Evolutionary conservation across 2,329 filamentous ascomycete species (phyloP).

Genomic region (Epichloe amarillans): DNA sequence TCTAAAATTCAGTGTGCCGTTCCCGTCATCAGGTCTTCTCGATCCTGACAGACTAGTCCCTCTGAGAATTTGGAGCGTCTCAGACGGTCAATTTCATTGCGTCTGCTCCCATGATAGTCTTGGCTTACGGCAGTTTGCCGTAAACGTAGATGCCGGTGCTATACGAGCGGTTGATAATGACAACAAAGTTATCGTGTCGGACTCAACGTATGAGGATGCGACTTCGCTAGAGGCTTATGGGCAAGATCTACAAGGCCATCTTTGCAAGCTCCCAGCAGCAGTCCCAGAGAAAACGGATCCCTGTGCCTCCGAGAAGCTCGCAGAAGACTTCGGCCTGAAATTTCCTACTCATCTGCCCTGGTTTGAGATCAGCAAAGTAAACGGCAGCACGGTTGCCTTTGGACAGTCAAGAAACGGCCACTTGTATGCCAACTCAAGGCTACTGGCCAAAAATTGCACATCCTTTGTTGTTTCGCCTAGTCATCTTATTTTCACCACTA

Average conservation of each 20-base stretch:
- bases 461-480: constrained; percentile 72
- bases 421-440: constrained; percentile 62
- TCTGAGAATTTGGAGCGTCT: constrained; percentile 20
- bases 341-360: constrained; percentile 38
- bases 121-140: constrained; percentile 12
- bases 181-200: constrained; percentile 15
- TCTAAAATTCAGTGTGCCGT: constrained; percentile 26
- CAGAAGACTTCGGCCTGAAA: constrained; percentile 22
- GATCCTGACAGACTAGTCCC: constrained; percentile 13
- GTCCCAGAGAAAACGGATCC: constrained; percentile 1
- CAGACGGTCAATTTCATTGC: constrained; percentile 16
- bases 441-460: constrained; percentile 76
- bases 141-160: constrained; percentile 9
- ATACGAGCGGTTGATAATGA: constrained; percentile 9
- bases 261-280: constrained; percentile 25
- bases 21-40: constrained; percentile 16
- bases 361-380: constrained; percentile 33
- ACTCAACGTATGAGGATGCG: constrained; percentile 19
- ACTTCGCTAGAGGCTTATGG: constrained; percentile 22
- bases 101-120: constrained; percentile 18
- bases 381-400: constrained; percentile 32
- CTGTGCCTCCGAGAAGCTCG: background rate
- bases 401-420: constrained; percentile 65
- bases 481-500: constrained; percentile 86
- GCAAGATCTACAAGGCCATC: constrained; percentile 32